Base-by-base conservation (phyloP, 2,329 filamentous ascomycete genomes). In the Penicillium thymicola region DNA sequence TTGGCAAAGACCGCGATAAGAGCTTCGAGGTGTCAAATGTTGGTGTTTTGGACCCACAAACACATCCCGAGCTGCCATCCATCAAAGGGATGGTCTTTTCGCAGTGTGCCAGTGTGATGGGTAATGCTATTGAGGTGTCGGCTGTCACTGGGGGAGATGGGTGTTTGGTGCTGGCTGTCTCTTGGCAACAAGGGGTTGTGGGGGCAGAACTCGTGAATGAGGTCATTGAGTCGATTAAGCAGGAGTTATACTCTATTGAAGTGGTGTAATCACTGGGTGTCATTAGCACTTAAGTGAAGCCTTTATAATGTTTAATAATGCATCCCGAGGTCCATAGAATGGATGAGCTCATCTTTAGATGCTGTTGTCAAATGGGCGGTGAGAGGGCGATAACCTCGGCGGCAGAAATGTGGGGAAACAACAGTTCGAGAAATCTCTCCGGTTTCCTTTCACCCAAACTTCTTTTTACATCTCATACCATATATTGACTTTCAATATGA, bases 21-120 rank as follows among this genome's bases (percentile, higher is more conserved):
- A 74, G 70, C 9, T 78, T 75, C 23, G 79, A 81, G 59, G 54
- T 81, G 8, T 80, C 79, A 0, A 81, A 80, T 62, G 51, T 81
- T 4, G 79, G 79, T 0, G 64, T 74, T 2, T 68, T 76, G 44
- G 62, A 61, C 14, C 40, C 48, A 2, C 54, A 55, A 16, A 40
- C 47, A 21, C 58, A 57, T 14, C 13, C 60, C 5, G 54, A 59
- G 32, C 53, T 57, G 8, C 64, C 70, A 62, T 62, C 57, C 18
- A 69, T 79, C 28, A 72, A 72, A 1, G 70, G 75, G 4, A 72
- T 79, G 63, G 57, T 77, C 4, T 80, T 81, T 53, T 78, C 76
- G 25, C 78, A 81, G 59, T 75, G 74, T 59, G 68, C 71, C 3
- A 73, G 69, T 60, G 72, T 75, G 1, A 67, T 71, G 3, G 74